Percentiles rank a stretch among this genome's conserved stretches.
These are phyloP conservation scores for Botrytis medusae DNA, from an alignment of 2,329 filamentous ascomycete species.

Conservation along the genomic window DNA sequence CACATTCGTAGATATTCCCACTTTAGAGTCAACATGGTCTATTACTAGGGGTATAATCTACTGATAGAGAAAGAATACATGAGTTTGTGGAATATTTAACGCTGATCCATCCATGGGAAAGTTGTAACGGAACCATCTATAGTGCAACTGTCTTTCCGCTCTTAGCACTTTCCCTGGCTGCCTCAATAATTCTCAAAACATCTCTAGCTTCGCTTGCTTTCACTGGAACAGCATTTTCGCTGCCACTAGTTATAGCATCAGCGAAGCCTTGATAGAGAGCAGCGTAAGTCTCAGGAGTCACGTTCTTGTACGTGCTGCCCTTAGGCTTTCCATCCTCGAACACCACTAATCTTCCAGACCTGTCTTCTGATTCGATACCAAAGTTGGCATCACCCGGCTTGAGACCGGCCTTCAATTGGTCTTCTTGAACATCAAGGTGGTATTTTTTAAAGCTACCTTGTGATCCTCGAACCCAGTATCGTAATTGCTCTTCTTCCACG, in stretches of 20 bases:
- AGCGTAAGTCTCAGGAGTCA: conserved; percentile 65
- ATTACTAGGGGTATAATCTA: neutral
- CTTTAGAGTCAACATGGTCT: neutral
- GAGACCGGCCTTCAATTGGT: conserved; percentile 65
- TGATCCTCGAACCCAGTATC: conserved; percentile 75
- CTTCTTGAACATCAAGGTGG: conserved; percentile 72
- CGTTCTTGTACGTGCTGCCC: conserved; percentile 53
- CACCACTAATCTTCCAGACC: conserved; percentile 59
- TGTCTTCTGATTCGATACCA: conserved; percentile 60
- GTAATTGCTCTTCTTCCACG: conserved; percentile 65
- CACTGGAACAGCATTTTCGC: conserved; percentile 54
- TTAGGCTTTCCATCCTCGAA: conserved; percentile 50
- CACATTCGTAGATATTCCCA: neutral
- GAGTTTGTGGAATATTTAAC: neutral
- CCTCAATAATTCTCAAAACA: conserved; percentile 57
- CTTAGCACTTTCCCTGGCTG: conserved; percentile 53
- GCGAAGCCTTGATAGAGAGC: conserved; percentile 62
- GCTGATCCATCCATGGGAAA: neutral
- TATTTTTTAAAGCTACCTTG: conserved; percentile 74
- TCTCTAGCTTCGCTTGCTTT: conserved; percentile 52
- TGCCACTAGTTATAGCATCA: conserved; percentile 48
- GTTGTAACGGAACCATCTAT: neutral
- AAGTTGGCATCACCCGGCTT: conserved; percentile 62
- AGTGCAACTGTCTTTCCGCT: conserved; percentile 42
- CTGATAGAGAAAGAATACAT: neutral